phyloP scores from a whole-genome alignment of 768 basidiomycete genomes.

The Mycena leptocephala region DNA sequence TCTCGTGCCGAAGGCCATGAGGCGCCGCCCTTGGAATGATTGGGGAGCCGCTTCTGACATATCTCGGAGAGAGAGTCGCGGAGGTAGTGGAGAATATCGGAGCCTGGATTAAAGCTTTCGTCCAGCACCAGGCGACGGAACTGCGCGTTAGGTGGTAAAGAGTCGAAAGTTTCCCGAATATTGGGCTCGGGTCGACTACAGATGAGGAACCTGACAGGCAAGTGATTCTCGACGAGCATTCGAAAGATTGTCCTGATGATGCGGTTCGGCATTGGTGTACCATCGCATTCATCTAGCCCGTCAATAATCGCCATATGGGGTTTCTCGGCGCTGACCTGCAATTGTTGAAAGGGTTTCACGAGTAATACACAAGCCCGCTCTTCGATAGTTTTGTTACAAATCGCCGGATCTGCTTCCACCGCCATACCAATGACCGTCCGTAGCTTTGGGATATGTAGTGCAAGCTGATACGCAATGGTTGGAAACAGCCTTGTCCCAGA shows the following conservation, averaged over 20 bases:
- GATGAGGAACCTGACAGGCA: background rate
- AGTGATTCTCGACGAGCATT: background rate
- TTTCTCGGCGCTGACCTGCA: background rate
- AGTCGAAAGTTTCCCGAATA: background rate
- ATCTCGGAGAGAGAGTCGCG: background rate
- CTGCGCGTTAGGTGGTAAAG: too few species aligned
- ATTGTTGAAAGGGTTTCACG: background rate
- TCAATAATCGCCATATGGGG: background rate
- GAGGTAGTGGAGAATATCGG: background rate
- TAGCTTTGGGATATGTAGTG: background rate
- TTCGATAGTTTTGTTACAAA: background rate
- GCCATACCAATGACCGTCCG: background rate
- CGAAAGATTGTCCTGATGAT: background rate
- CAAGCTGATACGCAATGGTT: constrained; percentile 1
- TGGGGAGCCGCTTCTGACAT: background rate
- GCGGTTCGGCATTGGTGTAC: background rate
- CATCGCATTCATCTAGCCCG: background rate
- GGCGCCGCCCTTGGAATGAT: too few species aligned
- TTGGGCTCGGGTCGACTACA: background rate
- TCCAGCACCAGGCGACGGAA: background rate
- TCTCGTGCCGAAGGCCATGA: constrained; percentile 20
- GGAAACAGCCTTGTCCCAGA: background rate
- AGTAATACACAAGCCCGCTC: background rate
- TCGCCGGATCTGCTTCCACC: background rate
- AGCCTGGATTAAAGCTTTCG: background rate